These are phyloP conservation scores for Luvunga scandens DNA, from an alignment of 345 rosid genomes.

Conservation along the genomic window DNA sequence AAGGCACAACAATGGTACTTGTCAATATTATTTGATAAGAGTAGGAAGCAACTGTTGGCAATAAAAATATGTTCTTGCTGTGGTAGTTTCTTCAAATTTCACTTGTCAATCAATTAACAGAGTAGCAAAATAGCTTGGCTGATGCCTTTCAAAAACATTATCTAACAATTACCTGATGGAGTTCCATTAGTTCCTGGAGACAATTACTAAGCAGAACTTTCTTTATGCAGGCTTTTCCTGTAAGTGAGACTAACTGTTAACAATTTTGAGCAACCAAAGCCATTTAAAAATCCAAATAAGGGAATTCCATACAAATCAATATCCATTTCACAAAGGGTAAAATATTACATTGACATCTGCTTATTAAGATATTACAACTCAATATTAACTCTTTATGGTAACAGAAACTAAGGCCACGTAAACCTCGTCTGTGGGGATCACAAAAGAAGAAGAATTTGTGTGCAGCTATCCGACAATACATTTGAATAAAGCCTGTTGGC, in stretches of 20 bases:
- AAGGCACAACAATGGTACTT: neutral
- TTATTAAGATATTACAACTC: neutral
- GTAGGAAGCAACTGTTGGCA: neutral
- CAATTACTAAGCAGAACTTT: slow-evolving; percentile 95
- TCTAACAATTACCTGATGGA: slow-evolving; percentile 73
- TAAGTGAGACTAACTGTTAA: slow-evolving; percentile 17
- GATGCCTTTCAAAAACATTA: neutral
- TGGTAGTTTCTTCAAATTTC: neutral
- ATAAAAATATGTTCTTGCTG: neutral
- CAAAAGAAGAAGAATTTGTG: slow-evolving; percentile 99
- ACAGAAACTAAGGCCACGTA: slow-evolving; percentile 14
- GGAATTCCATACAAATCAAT: slow-evolving; percentile 1
- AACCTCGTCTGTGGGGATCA: slow-evolving; percentile 98
- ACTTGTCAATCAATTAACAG: neutral
- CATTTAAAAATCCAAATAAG: neutral
- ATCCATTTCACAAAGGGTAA: neutral
- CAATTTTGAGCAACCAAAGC: slow-evolving; percentile 5
- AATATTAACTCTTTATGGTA: neutral
- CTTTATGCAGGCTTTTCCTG: slow-evolving; percentile 97
- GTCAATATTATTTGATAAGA: neutral
- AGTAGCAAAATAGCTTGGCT: neutral
- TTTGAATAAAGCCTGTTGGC: slow-evolving; percentile 78
- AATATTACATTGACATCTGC: neutral
- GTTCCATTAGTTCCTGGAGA: slow-evolving; percentile 98
- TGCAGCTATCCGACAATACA: slow-evolving; percentile 96